Conservation (phyloP, 2,329 filamentous ascomycete species). For the Alternaria sp. region DNA sequence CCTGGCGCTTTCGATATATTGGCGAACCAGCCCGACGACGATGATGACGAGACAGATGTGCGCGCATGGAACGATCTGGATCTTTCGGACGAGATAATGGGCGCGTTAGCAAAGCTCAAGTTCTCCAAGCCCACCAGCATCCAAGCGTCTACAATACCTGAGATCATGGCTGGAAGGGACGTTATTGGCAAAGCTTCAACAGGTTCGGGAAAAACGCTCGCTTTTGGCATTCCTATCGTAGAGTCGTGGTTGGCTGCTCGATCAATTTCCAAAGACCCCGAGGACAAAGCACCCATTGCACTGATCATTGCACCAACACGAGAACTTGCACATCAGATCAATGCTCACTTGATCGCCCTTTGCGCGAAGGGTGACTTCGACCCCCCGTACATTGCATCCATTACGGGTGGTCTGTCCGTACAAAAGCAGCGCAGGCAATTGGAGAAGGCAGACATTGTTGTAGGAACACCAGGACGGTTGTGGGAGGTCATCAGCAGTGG, state of each 20-base stretch:
- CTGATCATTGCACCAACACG: constrained; percentile 89
- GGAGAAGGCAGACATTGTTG: constrained; percentile 85
- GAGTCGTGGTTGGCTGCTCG: constrained; percentile 73
- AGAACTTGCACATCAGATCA: constrained; percentile 91
- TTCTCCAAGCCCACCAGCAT: constrained; percentile 85
- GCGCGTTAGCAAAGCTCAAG: constrained; percentile 78
- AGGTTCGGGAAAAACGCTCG: constrained; percentile 94
- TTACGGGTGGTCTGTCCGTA: constrained; percentile 92
- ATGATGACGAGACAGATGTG: constrained; percentile 71
- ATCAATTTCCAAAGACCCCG: constrained; percentile 46
- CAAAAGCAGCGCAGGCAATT: constrained; percentile 92
- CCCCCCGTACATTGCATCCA: constrained; percentile 72
- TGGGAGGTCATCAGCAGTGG: constrained; percentile 92
- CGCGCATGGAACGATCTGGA: constrained; percentile 80
- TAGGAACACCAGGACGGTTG: constrained; percentile 88
- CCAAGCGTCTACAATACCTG: constrained; percentile 80
- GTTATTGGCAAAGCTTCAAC: constrained; percentile 96
- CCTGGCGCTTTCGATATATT: constrained; percentile 64
- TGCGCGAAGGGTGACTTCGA: constrained; percentile 72
- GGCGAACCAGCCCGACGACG: constrained; percentile 59
- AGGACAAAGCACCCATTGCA: constrained; percentile 61
- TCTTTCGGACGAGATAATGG: constrained; percentile 75
- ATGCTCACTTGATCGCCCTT: constrained; percentile 79
- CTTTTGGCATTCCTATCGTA: constrained; percentile 91
- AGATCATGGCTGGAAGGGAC: constrained; percentile 83